Evolutionary conservation across 2,329 filamentous ascomycete species (phyloP).

Genomic region (Thyridium curvatum): DNA sequence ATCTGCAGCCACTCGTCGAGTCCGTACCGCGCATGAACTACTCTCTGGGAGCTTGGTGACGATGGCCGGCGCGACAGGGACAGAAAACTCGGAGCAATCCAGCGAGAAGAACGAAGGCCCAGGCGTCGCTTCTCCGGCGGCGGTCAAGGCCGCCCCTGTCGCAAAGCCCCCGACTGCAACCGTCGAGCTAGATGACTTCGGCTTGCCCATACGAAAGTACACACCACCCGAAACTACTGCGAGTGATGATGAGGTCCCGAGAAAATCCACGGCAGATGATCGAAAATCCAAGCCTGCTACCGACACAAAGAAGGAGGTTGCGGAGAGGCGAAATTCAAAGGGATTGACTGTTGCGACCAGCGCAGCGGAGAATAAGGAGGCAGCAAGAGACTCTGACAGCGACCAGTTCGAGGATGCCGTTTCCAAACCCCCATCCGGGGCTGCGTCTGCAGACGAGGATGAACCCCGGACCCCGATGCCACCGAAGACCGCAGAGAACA

Average conservation of each 20-base stretch:
- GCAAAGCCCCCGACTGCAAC: constrained; percentile 10
- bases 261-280: not conserved
- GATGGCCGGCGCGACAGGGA: too few species aligned
- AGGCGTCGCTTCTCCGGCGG: too few species aligned
- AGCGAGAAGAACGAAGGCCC: too few species aligned
- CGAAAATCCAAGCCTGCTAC: not conserved
- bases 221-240: constrained; percentile 9
- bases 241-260: not conserved
- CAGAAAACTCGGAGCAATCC: too few species aligned
- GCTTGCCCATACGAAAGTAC: constrained; percentile 55
- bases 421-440: constrained; percentile 13
- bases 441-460: constrained; percentile 6
- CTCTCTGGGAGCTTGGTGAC: too few species aligned
- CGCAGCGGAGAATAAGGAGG: not conserved
- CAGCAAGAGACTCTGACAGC: constrained; percentile 14
- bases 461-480: constrained; percentile 16
- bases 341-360: constrained; percentile 5
- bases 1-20: too few species aligned
- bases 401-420: constrained; percentile 20
- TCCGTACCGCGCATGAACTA: too few species aligned
- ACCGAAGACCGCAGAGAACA: constrained; percentile 8
- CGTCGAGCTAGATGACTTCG: constrained; percentile 63
- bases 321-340: constrained; percentile 5
- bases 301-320: constrained; percentile 1
- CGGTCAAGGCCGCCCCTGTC: too few species aligned